Evolutionary conservation across 2,329 filamentous ascomycete species (phyloP).

Genomic region (Neonectria sp.): DNA sequence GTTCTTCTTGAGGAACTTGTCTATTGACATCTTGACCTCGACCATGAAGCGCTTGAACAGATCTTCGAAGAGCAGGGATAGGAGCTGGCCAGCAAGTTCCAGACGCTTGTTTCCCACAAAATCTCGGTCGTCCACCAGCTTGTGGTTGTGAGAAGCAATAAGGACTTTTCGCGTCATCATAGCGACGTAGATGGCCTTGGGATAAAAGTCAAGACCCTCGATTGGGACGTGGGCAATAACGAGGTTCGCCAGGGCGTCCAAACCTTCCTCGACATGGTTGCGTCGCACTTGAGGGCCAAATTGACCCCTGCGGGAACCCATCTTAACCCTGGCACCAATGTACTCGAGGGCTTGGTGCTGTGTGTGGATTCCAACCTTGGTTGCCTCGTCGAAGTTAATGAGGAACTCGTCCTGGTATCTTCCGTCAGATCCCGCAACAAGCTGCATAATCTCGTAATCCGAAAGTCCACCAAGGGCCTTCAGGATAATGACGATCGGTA

Average conservation of each 20-base stretch:
- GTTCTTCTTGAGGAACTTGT: slow-evolving; percentile 95
- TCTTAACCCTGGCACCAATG: slow-evolving; percentile 89
- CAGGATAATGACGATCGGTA: slow-evolving; percentile 94
- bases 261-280: slow-evolving; percentile 90
- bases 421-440: slow-evolving; percentile 89
- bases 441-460: slow-evolving; percentile 93
- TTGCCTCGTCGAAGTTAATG: slow-evolving; percentile 94
- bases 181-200: slow-evolving; percentile 96
- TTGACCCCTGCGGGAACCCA: slow-evolving; percentile 78
- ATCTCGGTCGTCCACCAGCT: slow-evolving; percentile 94
- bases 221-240: slow-evolving; percentile 97
- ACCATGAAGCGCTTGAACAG: slow-evolving; percentile 95
- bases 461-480: slow-evolving; percentile 95
- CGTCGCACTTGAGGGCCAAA: slow-evolving; percentile 72
- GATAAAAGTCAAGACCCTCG: slow-evolving; percentile 91
- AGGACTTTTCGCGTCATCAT: slow-evolving; percentile 98
- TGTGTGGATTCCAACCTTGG: slow-evolving; percentile 87
- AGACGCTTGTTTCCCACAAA: slow-evolving; percentile 98
- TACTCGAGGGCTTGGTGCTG: slow-evolving; percentile 97
- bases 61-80: slow-evolving; percentile 96
- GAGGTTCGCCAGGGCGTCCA: slow-evolving; percentile 93
- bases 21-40: slow-evolving; percentile 92
- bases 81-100: slow-evolving; percentile 93
- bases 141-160: slow-evolving; percentile 92
- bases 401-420: slow-evolving; percentile 95